phyloP scores from a whole-genome alignment of 257 asterid species.

The Ocimum tenuiflorum region DNA sequence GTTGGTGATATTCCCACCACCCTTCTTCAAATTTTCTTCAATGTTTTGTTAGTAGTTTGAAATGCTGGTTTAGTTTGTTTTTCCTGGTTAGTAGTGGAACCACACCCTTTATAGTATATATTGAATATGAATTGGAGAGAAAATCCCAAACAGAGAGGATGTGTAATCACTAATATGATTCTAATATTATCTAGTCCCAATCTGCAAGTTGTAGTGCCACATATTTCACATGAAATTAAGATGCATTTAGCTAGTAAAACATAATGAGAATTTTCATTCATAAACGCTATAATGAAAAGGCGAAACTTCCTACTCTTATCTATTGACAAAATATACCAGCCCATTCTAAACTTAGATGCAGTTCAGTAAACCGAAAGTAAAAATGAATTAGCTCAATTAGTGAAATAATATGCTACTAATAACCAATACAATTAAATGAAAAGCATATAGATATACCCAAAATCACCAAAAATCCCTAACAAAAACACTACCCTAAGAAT shows the following conservation, averaged over 20 bases:
- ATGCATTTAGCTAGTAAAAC: background rate
- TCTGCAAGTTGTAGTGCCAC: background rate
- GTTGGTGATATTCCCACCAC: too few species aligned
- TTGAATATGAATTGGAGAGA: background rate
- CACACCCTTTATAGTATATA: too few species aligned
- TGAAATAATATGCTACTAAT: too few species aligned
- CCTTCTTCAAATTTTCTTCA: too few species aligned
- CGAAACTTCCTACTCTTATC: background rate
- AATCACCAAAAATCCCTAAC: too few species aligned
- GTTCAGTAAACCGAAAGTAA: background rate
- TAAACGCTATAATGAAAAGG: background rate
- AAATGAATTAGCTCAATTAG: background rate
- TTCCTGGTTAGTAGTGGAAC: too few species aligned
- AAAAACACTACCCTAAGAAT: background rate
- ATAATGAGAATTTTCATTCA: background rate
- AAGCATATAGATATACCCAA: background rate
- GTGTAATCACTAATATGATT: background rate
- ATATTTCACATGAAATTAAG: background rate
- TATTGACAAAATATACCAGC: background rate
- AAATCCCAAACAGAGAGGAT: background rate
- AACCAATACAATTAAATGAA: background rate
- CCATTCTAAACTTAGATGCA: background rate
- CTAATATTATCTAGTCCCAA: background rate
- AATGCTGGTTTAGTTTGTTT: too few species aligned
- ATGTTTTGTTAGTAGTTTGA: too few species aligned